Conservation (phyloP, 106 monocot species). For the Dioscorea dumetorum region DNA sequence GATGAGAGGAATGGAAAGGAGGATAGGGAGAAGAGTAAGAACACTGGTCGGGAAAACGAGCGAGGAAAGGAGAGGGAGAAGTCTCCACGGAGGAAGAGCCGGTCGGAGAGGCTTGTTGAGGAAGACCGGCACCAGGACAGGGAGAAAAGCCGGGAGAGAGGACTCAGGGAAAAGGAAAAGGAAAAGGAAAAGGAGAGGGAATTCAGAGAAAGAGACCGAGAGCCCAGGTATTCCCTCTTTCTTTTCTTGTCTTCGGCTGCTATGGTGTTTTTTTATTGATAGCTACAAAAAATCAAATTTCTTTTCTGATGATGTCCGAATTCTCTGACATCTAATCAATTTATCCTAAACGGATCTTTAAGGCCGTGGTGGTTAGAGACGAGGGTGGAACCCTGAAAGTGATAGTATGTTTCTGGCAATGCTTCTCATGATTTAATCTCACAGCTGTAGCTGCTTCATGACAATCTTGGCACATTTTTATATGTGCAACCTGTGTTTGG, state of each 20-base stretch:
- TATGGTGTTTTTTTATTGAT: too few species aligned
- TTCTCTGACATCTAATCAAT: too few species aligned
- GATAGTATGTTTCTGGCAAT: too few species aligned
- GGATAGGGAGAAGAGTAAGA: constrained; percentile 17
- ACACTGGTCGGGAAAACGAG: constrained; percentile 16
- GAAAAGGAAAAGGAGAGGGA: constrained; percentile 27
- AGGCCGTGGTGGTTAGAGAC: too few species aligned
- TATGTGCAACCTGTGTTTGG: too few species aligned
- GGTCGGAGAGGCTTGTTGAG: constrained; percentile 36
- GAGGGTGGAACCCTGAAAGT: too few species aligned
- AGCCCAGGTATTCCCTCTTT: constrained; percentile 13
- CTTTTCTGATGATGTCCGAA: too few species aligned
- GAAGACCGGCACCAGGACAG: constrained; percentile 25
- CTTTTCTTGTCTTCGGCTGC: not conserved
- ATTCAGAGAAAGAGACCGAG: constrained; percentile 17
- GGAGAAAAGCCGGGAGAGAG: constrained; percentile 18
- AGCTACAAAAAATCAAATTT: too few species aligned
- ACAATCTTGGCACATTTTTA: too few species aligned
- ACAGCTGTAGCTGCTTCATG: too few species aligned
- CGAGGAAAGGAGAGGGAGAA: constrained; percentile 30
- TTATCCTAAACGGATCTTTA: too few species aligned
- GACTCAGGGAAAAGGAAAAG: constrained; percentile 18
- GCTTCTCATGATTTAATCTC: too few species aligned
- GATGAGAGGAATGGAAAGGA: constrained; percentile 20
- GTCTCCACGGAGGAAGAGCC: constrained; percentile 36